Base-by-base conservation (phyloP, 495 filamentous ascomycete species). In the Letharia columbiana region DNA sequence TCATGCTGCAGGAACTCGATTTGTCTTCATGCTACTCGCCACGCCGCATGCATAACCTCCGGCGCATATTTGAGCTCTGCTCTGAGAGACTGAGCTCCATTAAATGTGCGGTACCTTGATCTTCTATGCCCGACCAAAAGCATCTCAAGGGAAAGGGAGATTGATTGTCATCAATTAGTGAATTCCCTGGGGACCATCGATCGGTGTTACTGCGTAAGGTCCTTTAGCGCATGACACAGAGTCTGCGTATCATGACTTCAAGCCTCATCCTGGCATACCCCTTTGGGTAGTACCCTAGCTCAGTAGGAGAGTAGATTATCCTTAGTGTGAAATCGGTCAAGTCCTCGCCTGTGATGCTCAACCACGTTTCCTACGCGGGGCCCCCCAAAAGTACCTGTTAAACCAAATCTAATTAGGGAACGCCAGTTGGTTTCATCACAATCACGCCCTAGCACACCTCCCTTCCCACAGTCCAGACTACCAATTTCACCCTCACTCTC, bases 341-440 rank as follows among this genome's bases (percentile, higher is more conserved):
- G 41, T 18, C 60, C 15, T 39, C 52, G 44, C 57, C 65, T 66
- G 59, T 66, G 65, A 59, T 62, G 45, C 54, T 60, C 39, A 58
- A 58, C 66, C 66, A 67, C 66, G 66, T 67, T 67, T 67, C 61
- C 50, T 66, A 47, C 59, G 66, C 66, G 66, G 66, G 60, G 66
- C 20, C 13, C 60, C 66, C 59, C 62, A 61, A 61, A 15, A 47
- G 7, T 11, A 4, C 50, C 7, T 31, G 31, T 52, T n/a, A 8
- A 31, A 9, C 49, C 20, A 59, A 67, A 49, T 67, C 60, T 47
- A 56, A 63, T 63, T 67, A 63, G 66, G 54, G 63, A 60, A 54
- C 63, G 63, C 63, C 63, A 49, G 47, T 28, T 44, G 41, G 67
- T 68, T 68, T 68, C 67, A 68, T 68, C 66, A 68, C 66, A 50